phyloP scores from a whole-genome alignment of 805 yeast genomes.

The Starmerella khaoyaiensis region DNA sequence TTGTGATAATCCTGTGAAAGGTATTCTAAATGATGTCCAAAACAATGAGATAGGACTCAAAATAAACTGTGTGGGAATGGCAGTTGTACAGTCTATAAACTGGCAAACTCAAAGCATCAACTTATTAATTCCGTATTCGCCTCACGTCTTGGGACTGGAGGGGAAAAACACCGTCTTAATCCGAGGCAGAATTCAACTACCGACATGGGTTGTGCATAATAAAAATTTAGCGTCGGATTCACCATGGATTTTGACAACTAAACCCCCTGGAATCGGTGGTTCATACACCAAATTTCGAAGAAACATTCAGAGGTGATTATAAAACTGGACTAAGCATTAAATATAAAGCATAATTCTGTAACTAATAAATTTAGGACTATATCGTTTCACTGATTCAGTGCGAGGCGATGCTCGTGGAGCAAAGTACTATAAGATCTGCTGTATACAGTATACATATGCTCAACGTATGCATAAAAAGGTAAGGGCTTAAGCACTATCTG shows the following conservation, averaged over 20 bases:
- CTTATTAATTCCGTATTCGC: conserved; percentile 38
- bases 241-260: conserved; percentile 35
- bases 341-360: too few relatives aligned
- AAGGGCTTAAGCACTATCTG: too few relatives aligned
- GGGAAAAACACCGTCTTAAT: conserved; percentile 5
- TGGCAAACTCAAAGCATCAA: conserved; percentile 36
- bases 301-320: conserved; percentile 38
- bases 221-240: conserved; percentile 24
- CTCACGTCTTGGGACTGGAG: conserved; percentile 10
- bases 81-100: conserved; percentile 47
- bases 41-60: conserved; percentile 11
- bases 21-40: conserved; percentile 2
- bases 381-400: too few relatives aligned
- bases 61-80: conserved; percentile 37
- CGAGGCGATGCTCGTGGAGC: too few relatives aligned
- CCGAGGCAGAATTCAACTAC: conserved; percentile 35
- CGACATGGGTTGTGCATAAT: conserved; percentile 40
- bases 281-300: conserved; percentile 47
- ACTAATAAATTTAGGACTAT: too few relatives aligned
- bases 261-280: conserved; percentile 32
- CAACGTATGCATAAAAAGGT: too few relatives aligned
- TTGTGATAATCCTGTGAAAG: not conserved
- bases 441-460: too few relatives aligned
- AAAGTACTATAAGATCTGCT: too few relatives aligned
- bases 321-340: too few relatives aligned